Conservation (phyloP, 768 basidiomycete species). For the Podaxis sp. region DNA sequence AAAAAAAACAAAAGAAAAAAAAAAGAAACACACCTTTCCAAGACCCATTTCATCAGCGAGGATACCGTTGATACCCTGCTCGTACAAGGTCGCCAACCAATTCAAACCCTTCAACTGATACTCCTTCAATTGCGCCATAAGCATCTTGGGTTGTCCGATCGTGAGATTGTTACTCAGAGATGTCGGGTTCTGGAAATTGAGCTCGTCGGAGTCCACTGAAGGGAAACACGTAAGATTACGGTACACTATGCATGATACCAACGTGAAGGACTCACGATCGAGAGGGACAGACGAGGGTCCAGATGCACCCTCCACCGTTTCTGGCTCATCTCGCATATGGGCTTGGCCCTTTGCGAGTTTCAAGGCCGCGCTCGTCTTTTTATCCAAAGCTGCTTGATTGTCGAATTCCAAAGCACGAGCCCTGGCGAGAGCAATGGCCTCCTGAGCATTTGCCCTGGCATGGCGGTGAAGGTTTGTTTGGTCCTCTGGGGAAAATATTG, state of each 20-base stretch:
- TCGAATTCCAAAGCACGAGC: slow-evolving; percentile 85
- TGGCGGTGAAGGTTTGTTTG: slow-evolving; percentile 81
- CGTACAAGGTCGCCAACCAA: slow-evolving; percentile 96
- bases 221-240: neutral
- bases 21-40: slow-evolving; percentile 54
- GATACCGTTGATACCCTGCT: slow-evolving; percentile 99
- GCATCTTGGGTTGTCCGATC: slow-evolving; percentile 90
- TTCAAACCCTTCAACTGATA: slow-evolving; percentile 98
- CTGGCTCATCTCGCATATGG: slow-evolving; percentile 39
- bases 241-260: slow-evolving; percentile 6
- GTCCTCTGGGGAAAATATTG: slow-evolving; percentile 55
- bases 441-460: slow-evolving; percentile 85
- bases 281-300: slow-evolving; percentile 46
- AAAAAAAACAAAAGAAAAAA: neutral
- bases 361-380: slow-evolving; percentile 76
- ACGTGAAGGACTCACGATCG: slow-evolving; percentile 50
- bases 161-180: slow-evolving; percentile 80
- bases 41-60: slow-evolving; percentile 99
- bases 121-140: slow-evolving; percentile 96
- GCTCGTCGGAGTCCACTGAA: slow-evolving; percentile 89
- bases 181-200: slow-evolving; percentile 99
- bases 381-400: slow-evolving; percentile 70
- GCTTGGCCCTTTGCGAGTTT: slow-evolving; percentile 57
- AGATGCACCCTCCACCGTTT: slow-evolving; percentile 26
- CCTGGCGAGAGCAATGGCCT: slow-evolving; percentile 75